Conservation (phyloP, 1,139 yeast species). For the Protomyces pachydermus region DNA sequence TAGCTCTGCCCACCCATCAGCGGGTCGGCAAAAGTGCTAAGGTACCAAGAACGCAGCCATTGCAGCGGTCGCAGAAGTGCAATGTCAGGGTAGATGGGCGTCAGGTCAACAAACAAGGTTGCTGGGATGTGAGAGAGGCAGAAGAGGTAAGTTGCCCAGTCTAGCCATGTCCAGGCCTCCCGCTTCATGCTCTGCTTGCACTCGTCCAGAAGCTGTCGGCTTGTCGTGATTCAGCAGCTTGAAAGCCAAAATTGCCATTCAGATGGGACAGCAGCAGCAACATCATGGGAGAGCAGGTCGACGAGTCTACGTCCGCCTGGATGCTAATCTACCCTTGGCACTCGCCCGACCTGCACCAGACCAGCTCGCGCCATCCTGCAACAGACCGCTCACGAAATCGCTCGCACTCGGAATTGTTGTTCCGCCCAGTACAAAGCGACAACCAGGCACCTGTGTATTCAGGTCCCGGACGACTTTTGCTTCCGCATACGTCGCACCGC, state of each 20-base stretch:
- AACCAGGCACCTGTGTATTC: constrained; percentile 45
- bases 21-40: constrained; percentile 9
- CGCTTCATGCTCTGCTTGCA: background rate
- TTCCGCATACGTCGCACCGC: constrained; percentile 92
- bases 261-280: too few species aligned
- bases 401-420: constrained; percentile 60
- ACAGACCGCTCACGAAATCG: constrained; percentile 45
- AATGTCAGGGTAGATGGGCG: constrained; percentile 5
- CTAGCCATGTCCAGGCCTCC: background rate
- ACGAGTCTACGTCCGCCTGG: background rate
- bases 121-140: constrained; percentile 15
- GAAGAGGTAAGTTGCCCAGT: background rate
- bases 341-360: background rate
- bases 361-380: constrained; percentile 11
- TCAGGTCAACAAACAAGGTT: constrained; percentile 13
- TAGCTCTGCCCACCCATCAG: constrained; percentile 3
- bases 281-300: too few species aligned
- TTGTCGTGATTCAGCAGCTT: too few species aligned
- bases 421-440: constrained; percentile 68
- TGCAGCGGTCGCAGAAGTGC: constrained; percentile 1
- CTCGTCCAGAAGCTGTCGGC: too few species aligned
- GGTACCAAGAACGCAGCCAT: background rate
- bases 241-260: too few species aligned
- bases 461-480: constrained; percentile 74
- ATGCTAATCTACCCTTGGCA: constrained; percentile 3